A percentile compares a stretch with the other conserved stretches of the same genome.
Conservation (phyloP, 1,139 yeast species). For the Kodamaea suecica region DNA sequence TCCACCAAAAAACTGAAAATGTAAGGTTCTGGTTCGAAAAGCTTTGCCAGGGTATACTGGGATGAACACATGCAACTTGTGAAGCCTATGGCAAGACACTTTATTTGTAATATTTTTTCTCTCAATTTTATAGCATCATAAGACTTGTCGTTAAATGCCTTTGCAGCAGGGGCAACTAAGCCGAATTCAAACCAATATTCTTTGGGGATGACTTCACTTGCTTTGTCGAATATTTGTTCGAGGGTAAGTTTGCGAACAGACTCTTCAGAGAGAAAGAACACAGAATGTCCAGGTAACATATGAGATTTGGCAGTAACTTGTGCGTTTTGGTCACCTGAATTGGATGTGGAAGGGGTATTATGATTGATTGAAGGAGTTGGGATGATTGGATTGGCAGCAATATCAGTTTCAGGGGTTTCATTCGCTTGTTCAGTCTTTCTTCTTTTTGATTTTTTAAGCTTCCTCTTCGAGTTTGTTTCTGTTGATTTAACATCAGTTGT, state of each 20-base stretch:
- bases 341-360: too few relatives aligned
- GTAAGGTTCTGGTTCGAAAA: slow-evolving; percentile 75
- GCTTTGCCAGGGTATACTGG: slow-evolving; percentile 57
- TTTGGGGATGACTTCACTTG: slow-evolving; percentile 55
- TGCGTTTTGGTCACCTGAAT: too few relatives aligned
- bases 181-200: slow-evolving; percentile 65
- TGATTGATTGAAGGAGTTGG: too few relatives aligned
- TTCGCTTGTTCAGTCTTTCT: slow-evolving; percentile 1
- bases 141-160: slow-evolving; percentile 63
- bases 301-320: too few relatives aligned
- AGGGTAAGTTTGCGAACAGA: slow-evolving; percentile 48
- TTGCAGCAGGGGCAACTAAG: slow-evolving; percentile 61
- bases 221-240: slow-evolving; percentile 65
- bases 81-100: slow-evolving; percentile 64
- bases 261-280: slow-evolving; percentile 37
- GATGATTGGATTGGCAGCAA: too few relatives aligned
- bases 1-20: slow-evolving; percentile 70
- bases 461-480: slow-evolving; percentile 5
- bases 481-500: background rate
- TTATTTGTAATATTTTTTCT: slow-evolving; percentile 57
- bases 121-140: slow-evolving; percentile 56
- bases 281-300: background rate
- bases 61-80: slow-evolving; percentile 48
- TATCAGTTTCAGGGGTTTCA: too few relatives aligned
- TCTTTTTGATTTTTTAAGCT: slow-evolving; percentile 6